A percentile compares a stretch with the other conserved stretches of the same genome.
Evolutionary conservation across 225 moss, liverwort and hornwort species (phyloP).

Genomic region (Climacium dendroides): DNA sequence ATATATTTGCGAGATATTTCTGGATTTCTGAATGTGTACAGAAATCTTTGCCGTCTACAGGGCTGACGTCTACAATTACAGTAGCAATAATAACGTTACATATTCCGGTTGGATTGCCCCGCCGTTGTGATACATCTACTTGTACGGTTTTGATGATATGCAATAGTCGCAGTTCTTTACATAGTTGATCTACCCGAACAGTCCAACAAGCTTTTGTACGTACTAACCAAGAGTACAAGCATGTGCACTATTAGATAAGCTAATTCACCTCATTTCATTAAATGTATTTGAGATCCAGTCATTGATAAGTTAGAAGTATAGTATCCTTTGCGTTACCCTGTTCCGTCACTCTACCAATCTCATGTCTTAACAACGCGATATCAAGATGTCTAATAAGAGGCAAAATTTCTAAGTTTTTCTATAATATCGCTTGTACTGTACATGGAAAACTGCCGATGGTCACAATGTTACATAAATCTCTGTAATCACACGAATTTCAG

Average conservation of each 20-base stretch:
- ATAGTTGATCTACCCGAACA: too few species aligned
- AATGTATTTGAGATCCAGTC: background rate
- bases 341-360: background rate
- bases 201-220: background rate
- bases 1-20: too few species aligned
- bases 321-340: background rate
- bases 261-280: background rate
- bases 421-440: too few species aligned
- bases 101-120: background rate
- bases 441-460: background rate
- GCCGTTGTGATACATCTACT: background rate
- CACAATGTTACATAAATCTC: background rate
- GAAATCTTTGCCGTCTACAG: too few species aligned
- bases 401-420: background rate
- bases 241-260: background rate
- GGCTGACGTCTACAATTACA: background rate
- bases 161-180: background rate
- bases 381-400: background rate
- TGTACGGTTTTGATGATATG: background rate
- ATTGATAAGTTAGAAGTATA: background rate
- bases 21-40: too few species aligned
- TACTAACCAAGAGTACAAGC: background rate
- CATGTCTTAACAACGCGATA: background rate
- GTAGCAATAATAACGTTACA: background rate
- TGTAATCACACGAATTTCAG: background rate